Percentiles rank a stretch among this genome's conserved stretches.
Evolutionary conservation across 108 stramenopile species (phyloP).

Genomic region (Cyclotella sp.): DNA sequence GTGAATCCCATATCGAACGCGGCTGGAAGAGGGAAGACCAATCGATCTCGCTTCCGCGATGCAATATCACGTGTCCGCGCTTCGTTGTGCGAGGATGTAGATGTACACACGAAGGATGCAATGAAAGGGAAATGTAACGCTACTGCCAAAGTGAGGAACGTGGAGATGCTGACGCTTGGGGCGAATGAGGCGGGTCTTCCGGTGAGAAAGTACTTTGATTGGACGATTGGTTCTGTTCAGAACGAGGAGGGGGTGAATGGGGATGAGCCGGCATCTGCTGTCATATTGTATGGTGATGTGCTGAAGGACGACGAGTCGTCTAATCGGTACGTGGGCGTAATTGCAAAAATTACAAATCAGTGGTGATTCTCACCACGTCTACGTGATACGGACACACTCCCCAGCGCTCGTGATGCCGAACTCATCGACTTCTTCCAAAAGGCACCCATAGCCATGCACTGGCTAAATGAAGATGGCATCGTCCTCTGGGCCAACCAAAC

Average conservation of each 20-base stretch:
- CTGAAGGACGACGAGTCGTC: constrained; percentile 30
- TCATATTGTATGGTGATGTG: constrained; percentile 36
- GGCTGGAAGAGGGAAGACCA: neutral
- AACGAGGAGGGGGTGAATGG: neutral
- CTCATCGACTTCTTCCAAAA: constrained; percentile 59
- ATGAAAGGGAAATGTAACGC: neutral
- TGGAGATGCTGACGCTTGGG: constrained; percentile 55
- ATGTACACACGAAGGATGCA: neutral
- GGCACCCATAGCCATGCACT: constrained; percentile 69
- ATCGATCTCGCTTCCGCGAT: constrained; percentile 22
- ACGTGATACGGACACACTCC: too few species aligned
- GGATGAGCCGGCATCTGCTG: constrained; percentile 5
- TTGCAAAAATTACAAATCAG: neutral
- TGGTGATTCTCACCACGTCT: neutral
- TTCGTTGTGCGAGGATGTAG: constrained; percentile 1
- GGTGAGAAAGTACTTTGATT: constrained; percentile 44
- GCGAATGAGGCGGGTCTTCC: constrained; percentile 47
- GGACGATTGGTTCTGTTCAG: constrained; percentile 41
- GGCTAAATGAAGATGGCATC: constrained; percentile 54
- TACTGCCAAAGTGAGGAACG: constrained; percentile 36
- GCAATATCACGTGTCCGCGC: constrained; percentile 29
- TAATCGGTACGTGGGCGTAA: constrained; percentile 22
- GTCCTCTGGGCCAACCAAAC: constrained; percentile 62
- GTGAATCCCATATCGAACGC: neutral
- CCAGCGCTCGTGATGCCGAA: constrained; percentile 48